Evolutionary conservation across 2,329 filamentous ascomycete genomes (phyloP).

Genomic region (Colletotrichum sidae): DNA sequence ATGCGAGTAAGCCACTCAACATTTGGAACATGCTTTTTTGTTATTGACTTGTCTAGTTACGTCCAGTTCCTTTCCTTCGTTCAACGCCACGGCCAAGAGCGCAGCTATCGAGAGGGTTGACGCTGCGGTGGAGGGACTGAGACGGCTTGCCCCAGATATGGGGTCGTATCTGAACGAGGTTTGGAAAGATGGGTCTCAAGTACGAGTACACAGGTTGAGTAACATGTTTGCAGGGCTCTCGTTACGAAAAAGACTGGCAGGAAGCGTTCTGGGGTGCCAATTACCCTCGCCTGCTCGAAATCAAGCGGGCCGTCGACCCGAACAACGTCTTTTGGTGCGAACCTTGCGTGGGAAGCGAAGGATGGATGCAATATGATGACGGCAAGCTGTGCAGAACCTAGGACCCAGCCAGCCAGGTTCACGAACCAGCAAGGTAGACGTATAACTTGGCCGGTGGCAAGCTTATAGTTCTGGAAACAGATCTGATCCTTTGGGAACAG

Average conservation of each 20-base stretch:
- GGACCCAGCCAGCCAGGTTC: neutral
- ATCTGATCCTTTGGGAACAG: neutral
- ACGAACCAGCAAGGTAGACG: neutral
- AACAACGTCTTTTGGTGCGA: slow-evolving; percentile 33
- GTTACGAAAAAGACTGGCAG: slow-evolving; percentile 35
- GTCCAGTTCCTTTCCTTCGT: slow-evolving; percentile 43
- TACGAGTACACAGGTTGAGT: neutral
- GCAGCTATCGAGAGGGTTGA: slow-evolving; percentile 44
- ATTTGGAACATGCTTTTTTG: neutral
- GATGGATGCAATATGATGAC: slow-evolving; percentile 17
- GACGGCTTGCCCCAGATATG: slow-evolving; percentile 32
- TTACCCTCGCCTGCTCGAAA: slow-evolving; percentile 23
- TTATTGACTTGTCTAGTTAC: slow-evolving; percentile 43
- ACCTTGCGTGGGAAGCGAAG: slow-evolving; percentile 29
- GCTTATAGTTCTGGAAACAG: neutral
- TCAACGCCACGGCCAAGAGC: slow-evolving; percentile 46
- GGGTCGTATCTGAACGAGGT: slow-evolving; percentile 37
- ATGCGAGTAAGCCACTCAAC: slow-evolving; percentile 47
- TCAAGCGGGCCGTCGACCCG: slow-evolving; percentile 34
- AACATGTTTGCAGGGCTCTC: neutral
- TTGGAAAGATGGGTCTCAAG: slow-evolving; percentile 22
- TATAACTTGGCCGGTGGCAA: neutral
- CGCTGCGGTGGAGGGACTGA: slow-evolving; percentile 47
- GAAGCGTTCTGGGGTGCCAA: slow-evolving; percentile 35
- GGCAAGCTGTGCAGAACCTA: slow-evolving; percentile 19